Percentiles rank a stretch among this genome's conserved stretches.
These are phyloP conservation scores for Punica granatum DNA, from an alignment of 345 rosid species.

Conservation along the genomic window DNA sequence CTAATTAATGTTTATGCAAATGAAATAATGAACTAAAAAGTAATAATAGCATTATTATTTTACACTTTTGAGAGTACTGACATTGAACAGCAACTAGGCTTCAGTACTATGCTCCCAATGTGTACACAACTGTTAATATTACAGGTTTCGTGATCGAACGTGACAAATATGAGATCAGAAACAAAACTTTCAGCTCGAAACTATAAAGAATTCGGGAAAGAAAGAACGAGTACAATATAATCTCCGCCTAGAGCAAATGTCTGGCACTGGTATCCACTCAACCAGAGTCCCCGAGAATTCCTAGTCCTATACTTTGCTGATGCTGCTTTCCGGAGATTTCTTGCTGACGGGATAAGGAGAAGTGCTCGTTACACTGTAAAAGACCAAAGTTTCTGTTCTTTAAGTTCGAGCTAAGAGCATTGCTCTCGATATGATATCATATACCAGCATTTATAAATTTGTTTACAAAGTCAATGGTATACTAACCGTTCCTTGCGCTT, in stretches of 20 bases:
- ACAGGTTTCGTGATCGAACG: not conserved
- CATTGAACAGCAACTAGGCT: not conserved
- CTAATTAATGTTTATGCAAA: too few relatives aligned
- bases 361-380: constrained; percentile 41
- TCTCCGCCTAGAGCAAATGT: not conserved
- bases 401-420: not conserved
- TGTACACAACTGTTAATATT: not conserved
- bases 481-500: constrained; percentile 88
- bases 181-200: not conserved
- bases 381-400: not conserved
- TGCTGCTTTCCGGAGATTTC: constrained; percentile 31
- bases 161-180: not conserved
- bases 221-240: not conserved
- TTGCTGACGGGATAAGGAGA: constrained; percentile 44
- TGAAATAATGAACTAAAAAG: not conserved
- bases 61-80: not conserved
- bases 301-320: not conserved
- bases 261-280: not conserved
- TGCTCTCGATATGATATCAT: not conserved
- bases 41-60: not conserved
- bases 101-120: not conserved
- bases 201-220: not conserved
- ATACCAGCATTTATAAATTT: not conserved
- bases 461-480: not conserved
- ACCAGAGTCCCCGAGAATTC: too few relatives aligned